phyloP scores from a whole-genome alignment of 202 grass and related monocot genomes.

The Musa balbisiana region DNA sequence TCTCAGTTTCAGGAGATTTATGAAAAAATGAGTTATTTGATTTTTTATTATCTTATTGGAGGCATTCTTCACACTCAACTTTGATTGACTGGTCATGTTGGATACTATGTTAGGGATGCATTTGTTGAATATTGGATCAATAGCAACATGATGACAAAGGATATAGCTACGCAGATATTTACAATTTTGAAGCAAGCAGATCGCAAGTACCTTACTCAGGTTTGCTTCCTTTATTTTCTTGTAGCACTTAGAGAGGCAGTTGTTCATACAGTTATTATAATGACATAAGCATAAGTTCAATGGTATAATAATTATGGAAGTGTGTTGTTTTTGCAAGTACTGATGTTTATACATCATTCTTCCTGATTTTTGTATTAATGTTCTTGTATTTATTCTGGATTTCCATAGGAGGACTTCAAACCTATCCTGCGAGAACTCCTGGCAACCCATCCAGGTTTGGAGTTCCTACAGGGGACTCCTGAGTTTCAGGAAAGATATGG shows the following conservation, averaged over 20 bases:
- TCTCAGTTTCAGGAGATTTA: too few relatives aligned
- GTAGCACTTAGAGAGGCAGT: too few relatives aligned
- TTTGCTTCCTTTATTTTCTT: slow-evolving; percentile 26
- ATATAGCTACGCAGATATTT: slow-evolving; percentile 82
- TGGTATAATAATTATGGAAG: slow-evolving; percentile 9
- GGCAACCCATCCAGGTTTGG: slow-evolving; percentile 89
- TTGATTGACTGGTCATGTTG: slow-evolving; percentile 8
- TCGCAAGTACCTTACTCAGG: slow-evolving; percentile 70
- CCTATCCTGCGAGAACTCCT: slow-evolving; percentile 85
- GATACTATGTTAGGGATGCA: slow-evolving; percentile 54
- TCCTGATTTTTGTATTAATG: neutral
- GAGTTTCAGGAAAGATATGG: slow-evolving; percentile 99
- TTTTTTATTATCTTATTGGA: neutral
- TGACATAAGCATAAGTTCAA: neutral
- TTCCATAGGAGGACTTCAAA: slow-evolving; percentile 86
- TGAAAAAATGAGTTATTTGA: neutral
- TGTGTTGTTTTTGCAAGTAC: neutral
- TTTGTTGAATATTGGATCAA: slow-evolving; percentile 95
- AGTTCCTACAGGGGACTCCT: slow-evolving; percentile 96
- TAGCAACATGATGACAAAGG: slow-evolving; percentile 85
- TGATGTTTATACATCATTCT: neutral
- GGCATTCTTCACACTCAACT: slow-evolving; percentile 3
- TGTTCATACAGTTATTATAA: too few relatives aligned
- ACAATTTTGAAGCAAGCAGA: slow-evolving; percentile 69
- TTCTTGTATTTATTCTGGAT: slow-evolving; percentile 20